Base-by-base conservation (phyloP, 179 eudicot species). In the Dionaea muscipula region DNA sequence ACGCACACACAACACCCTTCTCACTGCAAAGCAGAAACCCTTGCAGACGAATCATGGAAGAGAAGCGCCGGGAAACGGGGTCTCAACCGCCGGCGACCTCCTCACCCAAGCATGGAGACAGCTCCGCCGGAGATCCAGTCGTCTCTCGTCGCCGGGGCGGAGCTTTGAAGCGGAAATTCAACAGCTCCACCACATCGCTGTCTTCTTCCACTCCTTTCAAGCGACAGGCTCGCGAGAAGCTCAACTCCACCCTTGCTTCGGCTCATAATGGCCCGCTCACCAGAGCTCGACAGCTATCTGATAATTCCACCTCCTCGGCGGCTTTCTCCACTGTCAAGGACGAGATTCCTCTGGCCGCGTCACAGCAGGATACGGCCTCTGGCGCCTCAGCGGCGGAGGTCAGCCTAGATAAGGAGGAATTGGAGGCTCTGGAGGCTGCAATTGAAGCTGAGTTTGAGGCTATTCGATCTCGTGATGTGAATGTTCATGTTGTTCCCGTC, bases 211-310 rank as follows among this genome's bases (percentile, higher is more conserved):
- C 76, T 31, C 82, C 85, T 11, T 77, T 86, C 17, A 86, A 90
- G 68, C 84, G 95, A 12, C 85, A 78, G 51, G 69, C 85, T 24
- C 78, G 95, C 0, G 95, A 83, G 63, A 83, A 83, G 72, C 71
- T 71, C 4, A 69, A 72, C 61, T 47, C 69, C 13, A 51, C 69
- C 24, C 51, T 67, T 0, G 58, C 77, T 56, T 79, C 83, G 86
- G 73, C 77, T 69, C 93, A 88, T 73, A 81, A 77, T 57, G 97
- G 95, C 15, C 97, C 97, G 27, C 31, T 61, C 23, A 89, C 97
- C 36, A 64, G 97, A 48, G 97, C 95, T 22, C 78, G 97, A 1
- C 78, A 81, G 70, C 70, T 79, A 4, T 91, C 94, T 3, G 80
- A 73, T 40, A 71, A 65, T 63, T 77, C 68, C 45, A 79, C 79